Conservation (phyloP, 2,329 filamentous ascomycete species). For the Chrysoporthe cubensis region DNA sequence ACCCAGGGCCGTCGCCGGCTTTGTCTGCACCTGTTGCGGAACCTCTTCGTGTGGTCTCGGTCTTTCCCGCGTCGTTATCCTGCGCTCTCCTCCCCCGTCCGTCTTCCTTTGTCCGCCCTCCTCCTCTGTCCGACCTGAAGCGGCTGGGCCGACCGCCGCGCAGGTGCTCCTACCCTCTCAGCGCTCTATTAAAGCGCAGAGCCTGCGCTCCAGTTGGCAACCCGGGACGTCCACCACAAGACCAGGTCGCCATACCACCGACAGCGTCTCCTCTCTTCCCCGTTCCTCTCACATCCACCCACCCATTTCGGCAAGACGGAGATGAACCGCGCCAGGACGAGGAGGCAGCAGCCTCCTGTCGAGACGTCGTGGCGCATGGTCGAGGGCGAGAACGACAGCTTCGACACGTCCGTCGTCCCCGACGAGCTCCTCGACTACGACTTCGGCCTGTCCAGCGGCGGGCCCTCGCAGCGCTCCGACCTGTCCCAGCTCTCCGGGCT, state of each 20-base stretch:
- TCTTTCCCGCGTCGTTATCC: background rate
- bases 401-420: slow-evolving; percentile 58
- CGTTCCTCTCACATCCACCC: background rate
- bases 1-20: background rate
- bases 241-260: background rate
- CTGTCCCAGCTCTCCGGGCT: slow-evolving; percentile 37
- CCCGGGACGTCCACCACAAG: background rate
- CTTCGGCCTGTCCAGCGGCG: slow-evolving; percentile 42
- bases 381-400: slow-evolving; percentile 64
- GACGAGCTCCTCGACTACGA: slow-evolving; percentile 48
- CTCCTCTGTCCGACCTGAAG: background rate
- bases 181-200: background rate
- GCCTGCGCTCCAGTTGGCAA: background rate
- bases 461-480: slow-evolving; percentile 51
- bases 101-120: no score
- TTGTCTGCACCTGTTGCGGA: background rate
- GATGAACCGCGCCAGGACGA: slow-evolving; percentile 23
- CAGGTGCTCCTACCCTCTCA: background rate
- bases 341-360: slow-evolving; percentile 44
- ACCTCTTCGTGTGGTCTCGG: no score
- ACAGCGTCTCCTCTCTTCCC: background rate
- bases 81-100: background rate
- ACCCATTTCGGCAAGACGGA: background rate
- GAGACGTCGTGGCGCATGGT: slow-evolving; percentile 65
- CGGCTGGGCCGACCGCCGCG: background rate